Evolutionary conservation across 352 stramenopile species (phyloP).

Genomic region (Peronospora farinosa): DNA sequence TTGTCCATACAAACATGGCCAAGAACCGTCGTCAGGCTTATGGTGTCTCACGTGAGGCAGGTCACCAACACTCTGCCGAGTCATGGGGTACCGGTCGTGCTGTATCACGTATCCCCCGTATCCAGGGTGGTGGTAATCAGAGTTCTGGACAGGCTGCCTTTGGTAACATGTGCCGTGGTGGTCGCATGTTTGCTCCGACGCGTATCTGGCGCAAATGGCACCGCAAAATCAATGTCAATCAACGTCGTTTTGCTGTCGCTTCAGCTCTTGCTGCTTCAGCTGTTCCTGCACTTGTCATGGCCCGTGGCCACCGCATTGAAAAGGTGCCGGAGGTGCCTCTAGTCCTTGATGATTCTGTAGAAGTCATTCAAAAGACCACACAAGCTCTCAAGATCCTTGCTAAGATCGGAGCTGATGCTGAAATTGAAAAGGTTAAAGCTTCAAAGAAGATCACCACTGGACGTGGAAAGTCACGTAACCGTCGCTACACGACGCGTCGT

Average conservation of each 20-base stretch:
- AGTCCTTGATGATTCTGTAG: constrained; percentile 91
- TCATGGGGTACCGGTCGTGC: constrained; percentile 99
- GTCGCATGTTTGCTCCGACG: constrained; percentile 98
- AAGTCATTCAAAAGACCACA: constrained; percentile 93
- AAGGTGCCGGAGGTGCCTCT: constrained; percentile 96
- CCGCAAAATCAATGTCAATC: constrained; percentile 97
- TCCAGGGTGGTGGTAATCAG: constrained; percentile 95
- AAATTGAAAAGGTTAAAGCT: constrained; percentile 96
- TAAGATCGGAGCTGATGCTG: constrained; percentile 90
- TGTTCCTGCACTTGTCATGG: constrained; percentile 95
- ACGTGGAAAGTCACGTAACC: constrained; percentile 98
- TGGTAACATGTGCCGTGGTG: constrained; percentile 98
- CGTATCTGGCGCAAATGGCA: constrained; percentile 99
- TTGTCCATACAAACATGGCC: constrained; percentile 99
- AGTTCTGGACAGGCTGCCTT: constrained; percentile 97
- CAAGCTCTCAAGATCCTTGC: constrained; percentile 92
- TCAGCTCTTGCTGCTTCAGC: constrained; percentile 96
- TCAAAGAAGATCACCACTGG: constrained; percentile 97
- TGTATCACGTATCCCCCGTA: constrained; percentile 99
- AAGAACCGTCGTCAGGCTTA: constrained; percentile 99
- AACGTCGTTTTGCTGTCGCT: constrained; percentile 95
- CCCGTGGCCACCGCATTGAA: constrained; percentile 96
- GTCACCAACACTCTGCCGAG: constrained; percentile 95
- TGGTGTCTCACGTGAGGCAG: constrained; percentile 92
- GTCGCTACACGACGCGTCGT: constrained; percentile 92